A percentile compares a stretch with the other conserved stretches of the same genome.
phyloP scores from a whole-genome alignment of 2,329 filamentous ascomycete species.

The Phyllosticta citrichinensis region DNA sequence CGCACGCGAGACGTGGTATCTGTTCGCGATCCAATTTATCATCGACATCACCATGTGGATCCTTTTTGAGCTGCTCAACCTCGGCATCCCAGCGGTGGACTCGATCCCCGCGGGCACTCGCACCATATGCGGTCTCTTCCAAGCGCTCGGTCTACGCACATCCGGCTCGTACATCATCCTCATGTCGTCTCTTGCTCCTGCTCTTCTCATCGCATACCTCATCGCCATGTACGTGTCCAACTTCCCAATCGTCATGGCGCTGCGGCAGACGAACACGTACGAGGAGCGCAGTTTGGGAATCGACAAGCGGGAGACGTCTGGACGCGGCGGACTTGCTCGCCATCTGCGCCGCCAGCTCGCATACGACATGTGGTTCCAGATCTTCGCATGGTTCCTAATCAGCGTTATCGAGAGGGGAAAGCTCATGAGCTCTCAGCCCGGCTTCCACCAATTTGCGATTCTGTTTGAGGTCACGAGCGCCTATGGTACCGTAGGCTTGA shows the following conservation, averaged over 20 bases:
- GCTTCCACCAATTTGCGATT: slow-evolving; percentile 22
- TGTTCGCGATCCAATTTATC: slow-evolving; percentile 49
- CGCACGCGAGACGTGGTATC: slow-evolving; percentile 53
- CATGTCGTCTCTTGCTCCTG: slow-evolving; percentile 46
- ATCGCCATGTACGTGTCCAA: slow-evolving; percentile 59
- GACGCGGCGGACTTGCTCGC: slow-evolving; percentile 22
- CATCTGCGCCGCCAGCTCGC: slow-evolving; percentile 56
- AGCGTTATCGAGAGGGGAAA: slow-evolving; percentile 49
- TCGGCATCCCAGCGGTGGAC: slow-evolving; percentile 48
- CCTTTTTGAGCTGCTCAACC: slow-evolving; percentile 55
- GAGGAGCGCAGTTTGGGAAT: slow-evolving; percentile 58
- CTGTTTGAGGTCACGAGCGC: slow-evolving; percentile 48
- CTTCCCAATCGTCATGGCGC: slow-evolving; percentile 53
- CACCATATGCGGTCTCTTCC: slow-evolving; percentile 55
- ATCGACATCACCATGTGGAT: slow-evolving; percentile 57
- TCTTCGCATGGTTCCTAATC: slow-evolving; percentile 50
- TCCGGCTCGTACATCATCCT: slow-evolving; percentile 57
- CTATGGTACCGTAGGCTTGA: slow-evolving; percentile 54
- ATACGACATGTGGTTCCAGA: slow-evolving; percentile 58
- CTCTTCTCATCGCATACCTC: slow-evolving; percentile 50
- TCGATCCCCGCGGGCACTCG: slow-evolving; percentile 43
- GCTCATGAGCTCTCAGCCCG: slow-evolving; percentile 32
- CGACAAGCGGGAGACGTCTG: slow-evolving; percentile 27
- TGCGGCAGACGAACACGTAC: slow-evolving; percentile 62
- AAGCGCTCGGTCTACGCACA: slow-evolving; percentile 50